Evolutionary conservation across 73 alveolate species (phyloP).

Genomic region (Diophrys sp.): DNA sequence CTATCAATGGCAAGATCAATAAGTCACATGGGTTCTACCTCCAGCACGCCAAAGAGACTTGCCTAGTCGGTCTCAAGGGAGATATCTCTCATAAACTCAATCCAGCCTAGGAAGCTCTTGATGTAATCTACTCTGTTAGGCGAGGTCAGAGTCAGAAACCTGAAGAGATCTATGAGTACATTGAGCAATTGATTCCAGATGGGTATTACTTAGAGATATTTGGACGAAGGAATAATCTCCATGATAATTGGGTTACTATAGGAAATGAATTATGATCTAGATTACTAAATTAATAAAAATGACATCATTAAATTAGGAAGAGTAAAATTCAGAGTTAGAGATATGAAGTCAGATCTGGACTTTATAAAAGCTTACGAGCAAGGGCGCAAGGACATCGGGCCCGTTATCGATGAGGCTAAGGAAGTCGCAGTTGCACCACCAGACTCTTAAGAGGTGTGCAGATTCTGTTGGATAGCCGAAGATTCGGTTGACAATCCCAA

Average conservation of each 20-base stretch:
- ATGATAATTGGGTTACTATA: conserved; percentile 84
- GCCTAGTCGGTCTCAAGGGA: conserved; percentile 66
- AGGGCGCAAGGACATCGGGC: conserved; percentile 43
- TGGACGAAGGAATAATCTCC: conserved; percentile 86
- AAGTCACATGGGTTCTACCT: conserved; percentile 85
- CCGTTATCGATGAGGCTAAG: conserved; percentile 26
- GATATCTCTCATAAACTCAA: too few species aligned
- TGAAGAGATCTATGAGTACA: conserved; percentile 61
- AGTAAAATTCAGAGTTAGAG: conserved; percentile 33
- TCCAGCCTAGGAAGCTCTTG: not conserved
- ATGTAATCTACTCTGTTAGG: not conserved
- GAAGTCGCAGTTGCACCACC: conserved; percentile 22
- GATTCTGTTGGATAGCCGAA: conserved; percentile 75
- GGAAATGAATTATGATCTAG: conserved; percentile 78
- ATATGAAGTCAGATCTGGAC: conserved; percentile 21
- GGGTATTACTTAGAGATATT: conserved; percentile 85
- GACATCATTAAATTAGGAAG: conserved; percentile 41
- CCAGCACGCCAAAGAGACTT: conserved; percentile 87
- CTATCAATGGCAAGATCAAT: conserved; percentile 79
- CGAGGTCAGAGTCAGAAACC: not conserved
- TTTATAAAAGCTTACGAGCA: conserved; percentile 15
- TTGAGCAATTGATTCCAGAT: conserved; percentile 81
- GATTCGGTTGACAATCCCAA: conserved; percentile 62
- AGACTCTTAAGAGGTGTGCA: conserved; percentile 45
- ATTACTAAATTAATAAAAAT: conserved; percentile 24